phyloP scores from a whole-genome alignment of 306 rosid genomes.

The Canavalia ensiformis region DNA sequence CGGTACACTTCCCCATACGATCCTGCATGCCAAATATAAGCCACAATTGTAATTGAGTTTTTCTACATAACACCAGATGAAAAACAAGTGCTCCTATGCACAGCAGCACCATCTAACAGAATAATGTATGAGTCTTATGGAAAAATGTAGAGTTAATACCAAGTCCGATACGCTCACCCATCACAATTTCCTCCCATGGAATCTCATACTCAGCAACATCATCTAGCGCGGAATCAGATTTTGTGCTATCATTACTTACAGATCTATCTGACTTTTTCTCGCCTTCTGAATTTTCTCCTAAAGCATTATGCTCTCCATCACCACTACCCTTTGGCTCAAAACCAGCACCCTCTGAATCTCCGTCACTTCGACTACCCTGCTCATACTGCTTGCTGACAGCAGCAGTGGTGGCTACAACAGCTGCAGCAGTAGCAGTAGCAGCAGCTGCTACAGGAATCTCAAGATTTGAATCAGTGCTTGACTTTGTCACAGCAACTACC shows the following conservation, averaged over 20 bases:
- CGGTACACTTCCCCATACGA: constrained; percentile 97
- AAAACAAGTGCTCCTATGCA: constrained; percentile 34
- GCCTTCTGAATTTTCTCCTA: constrained; percentile 69
- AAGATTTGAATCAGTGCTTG: constrained; percentile 69
- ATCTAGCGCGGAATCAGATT: constrained; percentile 82
- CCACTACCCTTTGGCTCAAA: constrained; percentile 68
- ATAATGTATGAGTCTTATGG: constrained; percentile 44
- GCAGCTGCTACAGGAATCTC: constrained; percentile 98
- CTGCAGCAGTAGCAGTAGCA: constrained; percentile 99
- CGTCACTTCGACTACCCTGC: constrained; percentile 73
- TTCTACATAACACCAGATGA: constrained; percentile 19
- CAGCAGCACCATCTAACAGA: constrained; percentile 34
- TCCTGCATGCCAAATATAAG: constrained; percentile 67
- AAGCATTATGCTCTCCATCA: constrained; percentile 64
- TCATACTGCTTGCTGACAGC: constrained; percentile 91
- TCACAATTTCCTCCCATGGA: constrained; percentile 88
- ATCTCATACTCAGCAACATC: constrained; percentile 96
- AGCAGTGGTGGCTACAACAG: constrained; percentile 96
- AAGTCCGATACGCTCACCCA: constrained; percentile 99
- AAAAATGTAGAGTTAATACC: constrained; percentile 68
- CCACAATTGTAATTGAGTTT: constrained; percentile 46
- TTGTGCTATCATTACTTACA: constrained; percentile 75
- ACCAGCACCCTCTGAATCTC: constrained; percentile 67
- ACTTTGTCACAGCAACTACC: constrained; percentile 89
- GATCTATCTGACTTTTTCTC: constrained; percentile 85